These are phyloP conservation scores for Pythium vanterpoolii DNA, from an alignment of 352 stramenopile species.

Conservation along the genomic window DNA sequence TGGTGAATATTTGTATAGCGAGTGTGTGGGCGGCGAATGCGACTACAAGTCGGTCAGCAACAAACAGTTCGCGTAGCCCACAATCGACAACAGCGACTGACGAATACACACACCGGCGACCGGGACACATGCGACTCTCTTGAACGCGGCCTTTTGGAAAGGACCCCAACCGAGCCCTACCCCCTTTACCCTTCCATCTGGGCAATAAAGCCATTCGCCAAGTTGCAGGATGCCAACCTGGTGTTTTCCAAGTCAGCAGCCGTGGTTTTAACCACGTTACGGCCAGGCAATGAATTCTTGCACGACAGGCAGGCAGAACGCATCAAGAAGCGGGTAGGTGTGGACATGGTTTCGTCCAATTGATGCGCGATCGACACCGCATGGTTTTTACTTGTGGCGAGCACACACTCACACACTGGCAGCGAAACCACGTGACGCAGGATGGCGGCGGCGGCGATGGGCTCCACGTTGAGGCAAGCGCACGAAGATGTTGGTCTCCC, in stretches of 20 bases:
- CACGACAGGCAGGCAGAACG: slow-evolving; percentile 5
- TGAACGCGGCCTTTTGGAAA: neutral
- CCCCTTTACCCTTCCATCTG: neutral
- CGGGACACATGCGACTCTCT: slow-evolving; percentile 4
- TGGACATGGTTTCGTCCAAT: slow-evolving; percentile 3
- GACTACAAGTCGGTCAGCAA: slow-evolving; percentile 2
- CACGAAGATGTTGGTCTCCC: slow-evolving; percentile 53
- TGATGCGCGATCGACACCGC: neutral
- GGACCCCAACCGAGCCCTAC: slow-evolving; percentile 4
- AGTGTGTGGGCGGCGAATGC: neutral
- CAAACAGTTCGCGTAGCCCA: neutral
- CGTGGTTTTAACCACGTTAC: slow-evolving; percentile 7
- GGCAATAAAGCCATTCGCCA: neutral
- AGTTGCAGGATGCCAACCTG: neutral
- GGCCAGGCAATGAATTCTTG: neutral
- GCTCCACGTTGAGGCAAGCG: slow-evolving; percentile 26
- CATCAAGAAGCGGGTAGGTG: neutral
- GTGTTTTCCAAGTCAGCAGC: slow-evolving; percentile 1
- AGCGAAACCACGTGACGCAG: neutral
- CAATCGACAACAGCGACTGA: slow-evolving; percentile 17
- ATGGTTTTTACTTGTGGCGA: slow-evolving; percentile 5
- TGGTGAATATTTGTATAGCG: too few species aligned
- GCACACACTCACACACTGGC: slow-evolving; percentile 1
- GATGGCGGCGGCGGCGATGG: neutral
- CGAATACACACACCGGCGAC: too few species aligned